These are phyloP conservation scores for Lactuca saligna DNA, from an alignment of 129 eudicot species.

Conservation along the genomic window DNA sequence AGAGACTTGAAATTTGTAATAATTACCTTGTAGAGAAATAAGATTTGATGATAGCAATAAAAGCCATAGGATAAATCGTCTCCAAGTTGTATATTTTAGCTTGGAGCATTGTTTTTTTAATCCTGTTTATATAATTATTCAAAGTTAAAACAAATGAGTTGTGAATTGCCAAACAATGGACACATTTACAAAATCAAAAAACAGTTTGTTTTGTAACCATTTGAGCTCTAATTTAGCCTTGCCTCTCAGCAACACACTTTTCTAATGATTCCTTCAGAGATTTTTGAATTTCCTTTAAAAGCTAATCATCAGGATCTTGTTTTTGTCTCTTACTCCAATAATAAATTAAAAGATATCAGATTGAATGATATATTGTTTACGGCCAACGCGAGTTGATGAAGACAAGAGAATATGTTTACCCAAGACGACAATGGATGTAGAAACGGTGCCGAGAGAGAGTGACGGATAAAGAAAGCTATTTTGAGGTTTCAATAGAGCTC, in stretches of 20 bases:
- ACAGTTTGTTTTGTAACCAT: constrained; percentile 45
- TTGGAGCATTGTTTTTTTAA: constrained; percentile 57
- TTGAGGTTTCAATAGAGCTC: constrained; percentile 30
- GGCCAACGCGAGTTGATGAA: neutral
- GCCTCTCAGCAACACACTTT: constrained; percentile 85
- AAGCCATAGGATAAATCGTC: constrained; percentile 66
- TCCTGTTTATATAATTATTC: constrained; percentile 36
- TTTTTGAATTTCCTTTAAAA: constrained; percentile 45
- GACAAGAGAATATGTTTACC: constrained; percentile 20
- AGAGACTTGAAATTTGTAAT: neutral
- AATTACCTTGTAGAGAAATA: constrained; percentile 95
- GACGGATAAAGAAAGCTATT: constrained; percentile 47
- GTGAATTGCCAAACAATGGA: neutral
- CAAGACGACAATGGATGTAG: constrained; percentile 45
- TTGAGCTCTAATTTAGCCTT: constrained; percentile 93
- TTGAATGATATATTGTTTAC: neutral
- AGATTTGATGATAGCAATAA: constrained; percentile 65
- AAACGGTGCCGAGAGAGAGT: constrained; percentile 48
- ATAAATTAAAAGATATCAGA: neutral
- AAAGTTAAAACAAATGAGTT: neutral
- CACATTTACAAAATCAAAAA: neutral
- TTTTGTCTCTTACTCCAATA: no score
- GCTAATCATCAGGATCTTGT: constrained; percentile 26
- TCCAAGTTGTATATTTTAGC: constrained; percentile 43
- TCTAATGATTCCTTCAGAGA: constrained; percentile 51